Percentiles rank a stretch among this genome's conserved stretches.
Evolutionary conservation across 495 filamentous ascomycete species (phyloP).

Genomic region (Podospora sp.): DNA sequence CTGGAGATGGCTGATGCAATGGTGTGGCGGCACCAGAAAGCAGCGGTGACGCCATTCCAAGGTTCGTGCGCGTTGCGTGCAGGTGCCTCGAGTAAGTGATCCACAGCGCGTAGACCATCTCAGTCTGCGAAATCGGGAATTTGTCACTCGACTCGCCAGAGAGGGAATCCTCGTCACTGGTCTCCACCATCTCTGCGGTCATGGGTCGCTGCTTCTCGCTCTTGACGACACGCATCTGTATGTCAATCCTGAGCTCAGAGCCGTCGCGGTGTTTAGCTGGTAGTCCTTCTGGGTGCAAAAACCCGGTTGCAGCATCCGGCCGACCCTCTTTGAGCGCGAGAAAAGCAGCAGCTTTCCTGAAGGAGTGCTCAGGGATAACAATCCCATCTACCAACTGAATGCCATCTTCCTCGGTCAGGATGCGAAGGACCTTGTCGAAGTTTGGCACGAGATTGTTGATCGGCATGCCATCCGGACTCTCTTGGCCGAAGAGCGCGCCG

Average conservation of each 20-base stretch:
- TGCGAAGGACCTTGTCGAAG: slow-evolving; percentile 78
- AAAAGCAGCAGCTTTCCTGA: slow-evolving; percentile 83
- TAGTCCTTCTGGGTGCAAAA: slow-evolving; percentile 78
- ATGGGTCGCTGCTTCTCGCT: slow-evolving; percentile 63
- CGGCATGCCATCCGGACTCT: slow-evolving; percentile 74
- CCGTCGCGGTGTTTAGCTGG: slow-evolving; percentile 88
- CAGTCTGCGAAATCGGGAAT: slow-evolving; percentile 51
- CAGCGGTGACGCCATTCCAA: slow-evolving; percentile 59
- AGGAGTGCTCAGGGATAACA: slow-evolving; percentile 93
- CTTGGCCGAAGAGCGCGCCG: slow-evolving; percentile 84
- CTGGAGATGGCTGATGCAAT: slow-evolving; percentile 75
- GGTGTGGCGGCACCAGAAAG: slow-evolving; percentile 65
- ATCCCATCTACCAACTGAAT: slow-evolving; percentile 86
- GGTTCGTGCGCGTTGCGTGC: slow-evolving; percentile 65
- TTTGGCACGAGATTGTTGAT: slow-evolving; percentile 82
- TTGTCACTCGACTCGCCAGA: slow-evolving; percentile 31
- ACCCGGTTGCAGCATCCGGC: slow-evolving; percentile 71
- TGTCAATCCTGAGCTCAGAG: slow-evolving; percentile 85
- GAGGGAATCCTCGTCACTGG: slow-evolving; percentile 52
- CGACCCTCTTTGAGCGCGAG: slow-evolving; percentile 80
- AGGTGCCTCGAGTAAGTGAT: slow-evolving; percentile 93
- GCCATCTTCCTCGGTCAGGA: slow-evolving; percentile 84
- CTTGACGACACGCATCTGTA: slow-evolving; percentile 93
- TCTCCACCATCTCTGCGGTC: slow-evolving; percentile 49
- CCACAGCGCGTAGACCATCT: slow-evolving; percentile 94